A percentile compares a stretch with the other conserved stretches of the same genome.
Evolutionary conservation across 371 early-diverging fungal species (phyloP).

Genomic region (Capillidium heterosporum): DNA sequence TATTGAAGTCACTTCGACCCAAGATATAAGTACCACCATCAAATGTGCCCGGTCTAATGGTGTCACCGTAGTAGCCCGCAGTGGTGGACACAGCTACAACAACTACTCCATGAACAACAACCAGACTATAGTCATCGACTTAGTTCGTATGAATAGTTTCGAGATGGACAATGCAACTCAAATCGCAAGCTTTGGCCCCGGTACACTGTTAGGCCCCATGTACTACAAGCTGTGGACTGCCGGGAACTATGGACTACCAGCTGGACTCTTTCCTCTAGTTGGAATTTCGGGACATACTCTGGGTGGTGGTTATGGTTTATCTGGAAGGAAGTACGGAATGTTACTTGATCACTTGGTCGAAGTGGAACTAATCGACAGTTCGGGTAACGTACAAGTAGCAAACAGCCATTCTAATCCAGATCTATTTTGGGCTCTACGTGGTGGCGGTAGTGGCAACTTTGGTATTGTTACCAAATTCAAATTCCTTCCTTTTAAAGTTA

Average conservation of each 20-base stretch:
- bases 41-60: conserved; percentile 13
- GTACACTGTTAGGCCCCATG: conserved; percentile 15
- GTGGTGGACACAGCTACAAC: conserved; percentile 27
- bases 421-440: conserved; percentile 35
- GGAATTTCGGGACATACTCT: conserved; percentile 17
- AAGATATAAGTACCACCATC: conserved; percentile 15
- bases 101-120: conserved; percentile 15
- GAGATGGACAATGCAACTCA: conserved; percentile 5
- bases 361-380: conserved; percentile 21
- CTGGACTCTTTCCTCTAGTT: conserved; percentile 16
- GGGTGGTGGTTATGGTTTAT: conserved; percentile 24
- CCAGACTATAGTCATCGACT: conserved; percentile 14
- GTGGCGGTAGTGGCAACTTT: conserved; percentile 30
- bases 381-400: conserved; percentile 22
- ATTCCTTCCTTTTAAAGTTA: conserved; percentile 11
- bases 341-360: conserved; percentile 26
- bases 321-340: conserved; percentile 16
- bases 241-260: conserved; percentile 13
- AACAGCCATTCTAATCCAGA: conserved; percentile 20
- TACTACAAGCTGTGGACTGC: conserved; percentile 14
- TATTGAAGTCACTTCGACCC: not conserved
- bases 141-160: conserved; percentile 10
- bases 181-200: conserved; percentile 13
- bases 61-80: conserved; percentile 11
- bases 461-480: conserved; percentile 26